Base-by-base conservation (phyloP, 2,329 filamentous ascomycete species). In the Cordyceps javanica region DNA sequence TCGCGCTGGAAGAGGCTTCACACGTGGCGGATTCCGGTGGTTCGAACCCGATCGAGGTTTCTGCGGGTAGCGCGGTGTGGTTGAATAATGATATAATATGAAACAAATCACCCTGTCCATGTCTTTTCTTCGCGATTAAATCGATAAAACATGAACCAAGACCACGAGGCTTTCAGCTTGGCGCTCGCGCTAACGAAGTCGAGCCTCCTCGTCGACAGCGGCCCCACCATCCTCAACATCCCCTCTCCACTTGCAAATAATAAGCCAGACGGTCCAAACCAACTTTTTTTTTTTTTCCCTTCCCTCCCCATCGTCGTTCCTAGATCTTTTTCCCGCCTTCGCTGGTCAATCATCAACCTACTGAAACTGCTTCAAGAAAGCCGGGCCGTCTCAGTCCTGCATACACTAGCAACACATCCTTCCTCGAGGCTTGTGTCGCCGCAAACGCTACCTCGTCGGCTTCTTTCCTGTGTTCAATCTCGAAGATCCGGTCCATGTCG, bases 401-500 rank as follows among this genome's bases (percentile, higher is more conserved):
- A n/a, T n/a, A n/a, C n/a, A n/a, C n/a, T n/a, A n/a, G n/a, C n/a
- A n/a, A n/a, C n/a, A n/a, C n/a, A n/a, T n/a, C 21, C 38, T n/a
- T 41, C n/a, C 7, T 5, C 25, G 16, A n/a, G n/a, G 44, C 26
- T 10, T 19, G 19, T 44, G 44, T 39, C 52, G 25, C 42, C 57
- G 46, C 46, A 50, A 44, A 28, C 55, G 44, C 30, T 21, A 32
- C 25, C 39, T 25, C 25, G 26, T 46, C 26, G 16, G 9, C 25
- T 8, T 10, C 34, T 38, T 8, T 19, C 16, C 36, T n/a, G 16
- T 8, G 0, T 0, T 10, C n/a, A n/a, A n/a, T 11, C 36, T 39
- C 30, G 9, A 42, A 30, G 25, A 36, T 32, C n/a, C 53, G 9
- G 49, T 45, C 44, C 56, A 63, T 63, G 62, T 61, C 62, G 56